Evolutionary conservation across 345 rosid species (phyloP).

Genomic region (Physaria fendleri): DNA sequence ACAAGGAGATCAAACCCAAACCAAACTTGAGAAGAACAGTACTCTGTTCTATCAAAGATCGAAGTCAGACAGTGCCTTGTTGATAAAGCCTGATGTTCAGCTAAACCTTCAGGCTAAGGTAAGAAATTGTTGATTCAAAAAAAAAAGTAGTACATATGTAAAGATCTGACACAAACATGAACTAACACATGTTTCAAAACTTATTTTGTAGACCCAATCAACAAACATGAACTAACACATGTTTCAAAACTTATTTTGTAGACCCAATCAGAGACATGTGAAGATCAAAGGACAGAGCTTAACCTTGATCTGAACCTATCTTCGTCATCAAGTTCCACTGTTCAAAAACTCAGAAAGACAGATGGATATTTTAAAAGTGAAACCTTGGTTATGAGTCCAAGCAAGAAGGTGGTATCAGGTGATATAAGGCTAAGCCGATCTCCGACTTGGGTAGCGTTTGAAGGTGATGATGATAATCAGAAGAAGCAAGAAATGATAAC

Average conservation of each 20-base stretch:
- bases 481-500: slow-evolving; percentile 62
- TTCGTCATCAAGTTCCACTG: slow-evolving; percentile 31
- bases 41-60: too few species aligned
- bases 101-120: too few species aligned
- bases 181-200: too few species aligned
- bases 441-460: slow-evolving; percentile 52
- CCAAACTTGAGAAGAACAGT: too few species aligned
- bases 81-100: too few species aligned
- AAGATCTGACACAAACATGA: too few species aligned
- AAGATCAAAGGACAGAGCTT: slow-evolving; percentile 40
- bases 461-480: slow-evolving; percentile 30
- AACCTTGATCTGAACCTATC: slow-evolving; percentile 67
- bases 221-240: too few species aligned
- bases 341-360: slow-evolving; percentile 20
- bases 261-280: slow-evolving; percentile 31
- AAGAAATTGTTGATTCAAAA: too few species aligned
- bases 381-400: slow-evolving; percentile 15
- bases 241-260: background rate
- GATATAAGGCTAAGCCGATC: slow-evolving; percentile 25
- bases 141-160: too few species aligned
- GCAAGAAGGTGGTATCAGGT: slow-evolving; percentile 4
- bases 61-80: too few species aligned
- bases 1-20: too few species aligned
- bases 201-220: too few species aligned
- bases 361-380: slow-evolving; percentile 8